Evolutionary conservation across 2,329 filamentous ascomycete genomes (phyloP).

Genomic region (Fusarium dimerum): DNA sequence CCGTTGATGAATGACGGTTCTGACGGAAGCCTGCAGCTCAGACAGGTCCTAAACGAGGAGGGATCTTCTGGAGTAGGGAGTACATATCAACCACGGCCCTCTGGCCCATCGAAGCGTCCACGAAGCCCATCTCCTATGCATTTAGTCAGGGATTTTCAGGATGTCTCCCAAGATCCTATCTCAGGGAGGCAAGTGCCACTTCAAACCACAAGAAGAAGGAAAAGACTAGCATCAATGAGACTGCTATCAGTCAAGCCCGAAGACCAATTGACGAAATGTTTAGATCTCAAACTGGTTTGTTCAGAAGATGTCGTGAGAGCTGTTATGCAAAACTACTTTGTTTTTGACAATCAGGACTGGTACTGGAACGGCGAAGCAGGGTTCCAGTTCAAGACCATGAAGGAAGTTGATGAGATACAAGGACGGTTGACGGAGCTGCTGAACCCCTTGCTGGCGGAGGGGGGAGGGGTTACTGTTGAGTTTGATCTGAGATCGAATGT

Average conservation of each 20-base stretch:
- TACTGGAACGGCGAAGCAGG: conserved; percentile 3
- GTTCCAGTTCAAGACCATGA: conserved; percentile 26
- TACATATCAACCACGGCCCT: neutral
- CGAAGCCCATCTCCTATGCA: conserved; percentile 7
- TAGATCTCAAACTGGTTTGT: conserved; percentile 9
- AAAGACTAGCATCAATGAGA: neutral
- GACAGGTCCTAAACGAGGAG: neutral
- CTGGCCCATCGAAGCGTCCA: conserved; percentile 4
- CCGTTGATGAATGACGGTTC: conserved; percentile 6
- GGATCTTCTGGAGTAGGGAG: neutral
- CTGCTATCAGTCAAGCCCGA: conserved; percentile 13
- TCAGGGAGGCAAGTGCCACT: neutral
- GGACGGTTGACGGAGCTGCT: conserved; percentile 20
- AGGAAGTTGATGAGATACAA: conserved; percentile 25
- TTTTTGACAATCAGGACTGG: conserved; percentile 5
- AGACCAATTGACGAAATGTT: conserved; percentile 14
- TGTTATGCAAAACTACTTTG: conserved; percentile 10
- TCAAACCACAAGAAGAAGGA: neutral
- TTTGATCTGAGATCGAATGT: conserved; percentile 26
- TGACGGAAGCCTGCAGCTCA: conserved; percentile 1
- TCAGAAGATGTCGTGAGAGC: conserved; percentile 8
- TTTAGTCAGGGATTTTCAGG: conserved; percentile 1
- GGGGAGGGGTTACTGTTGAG: conserved; percentile 20
- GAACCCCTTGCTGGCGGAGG: conserved; percentile 22
- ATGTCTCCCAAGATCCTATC: conserved; percentile 17